Evolutionary conservation across 306 rosid species (phyloP).

Genomic region (Cucurbita moschata): DNA sequence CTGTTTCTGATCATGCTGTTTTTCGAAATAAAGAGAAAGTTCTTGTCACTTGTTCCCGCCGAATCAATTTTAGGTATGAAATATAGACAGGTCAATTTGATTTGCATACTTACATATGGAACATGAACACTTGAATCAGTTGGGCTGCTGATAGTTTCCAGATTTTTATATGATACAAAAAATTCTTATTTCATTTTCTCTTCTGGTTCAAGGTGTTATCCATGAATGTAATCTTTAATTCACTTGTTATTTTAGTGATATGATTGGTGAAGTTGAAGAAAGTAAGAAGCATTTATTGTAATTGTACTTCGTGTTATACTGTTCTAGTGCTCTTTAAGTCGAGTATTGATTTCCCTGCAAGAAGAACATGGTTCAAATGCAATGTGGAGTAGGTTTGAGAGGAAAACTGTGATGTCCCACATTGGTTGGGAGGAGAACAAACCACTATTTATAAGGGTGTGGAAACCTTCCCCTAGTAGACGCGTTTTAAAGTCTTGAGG

Average conservation of each 20-base stretch:
- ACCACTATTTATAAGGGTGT: no score
- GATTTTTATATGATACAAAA: neutral
- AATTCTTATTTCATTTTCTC: neutral
- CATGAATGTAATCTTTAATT: neutral
- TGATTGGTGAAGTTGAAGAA: neutral
- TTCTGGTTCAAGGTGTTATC: neutral
- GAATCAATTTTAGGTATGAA: conserved; percentile 58
- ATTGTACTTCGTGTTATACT: neutral
- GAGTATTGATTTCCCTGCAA: neutral
- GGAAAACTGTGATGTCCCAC: neutral
- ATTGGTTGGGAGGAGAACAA: no score
- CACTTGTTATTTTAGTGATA: neutral
- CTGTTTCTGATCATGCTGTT: conserved; percentile 4
- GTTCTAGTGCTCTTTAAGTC: neutral
- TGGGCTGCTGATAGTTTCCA: neutral
- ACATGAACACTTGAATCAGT: neutral
- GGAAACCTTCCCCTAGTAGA: no score
- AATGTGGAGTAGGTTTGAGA: neutral
- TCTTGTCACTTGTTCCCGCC: conserved; percentile 83
- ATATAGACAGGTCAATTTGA: neutral
- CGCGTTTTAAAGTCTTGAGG: no score
- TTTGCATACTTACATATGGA: neutral
- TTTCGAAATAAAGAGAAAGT: conserved; percentile 93
- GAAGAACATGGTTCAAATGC: neutral
- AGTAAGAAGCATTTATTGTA: neutral